Base-by-base conservation (phyloP, 192 early-diverging fungal species). In the Mortierella antarctica region DNA sequence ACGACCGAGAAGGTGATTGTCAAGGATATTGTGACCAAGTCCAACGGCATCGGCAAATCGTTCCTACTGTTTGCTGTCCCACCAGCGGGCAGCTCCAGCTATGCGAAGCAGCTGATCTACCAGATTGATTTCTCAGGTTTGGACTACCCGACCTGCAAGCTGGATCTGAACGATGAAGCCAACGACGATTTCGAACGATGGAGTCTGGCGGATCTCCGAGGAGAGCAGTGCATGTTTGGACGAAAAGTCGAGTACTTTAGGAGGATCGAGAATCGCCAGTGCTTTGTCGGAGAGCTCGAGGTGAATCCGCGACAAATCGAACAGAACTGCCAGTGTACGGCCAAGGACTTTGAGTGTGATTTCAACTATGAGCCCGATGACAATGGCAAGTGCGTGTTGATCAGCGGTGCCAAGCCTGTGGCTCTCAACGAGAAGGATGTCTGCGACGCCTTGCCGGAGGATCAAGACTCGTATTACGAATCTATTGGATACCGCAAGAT, bases 291-390 rank as follows among this genome's bases (percentile, higher is more conserved):
- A 8, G 83, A 91, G 41, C 88, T 91, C 67, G 89, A 92, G 48
- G 73, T 85, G 14, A 83, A 90, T n/a, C 83, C 88, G 9, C 85
- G 86, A 23, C 82, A 85, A 45, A 85, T 88, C 4, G 75, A 84
- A 5, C 76, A 86, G 31, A 85, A 86, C 45, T 99, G 97, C 74
- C 82, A 85, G 47, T 99, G 97, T 79, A 89, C 89, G 0, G 82
- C 77, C 44, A 75, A 70, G 14, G 97, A 99, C 74, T 99, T 90
- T 83, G 95, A 97, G 87, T 99, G 97, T 83, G 94, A 95, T 69
- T 90, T 89, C 84, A 92, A 94, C 78, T 96, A 95, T 84, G 91
- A 90, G 23, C 91, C 91, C 40, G 82, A 93, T 62, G 70, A 71
- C 1, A 64, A 83, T 31, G 87, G 88, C 42, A 76, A 90, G 46